Base-by-base conservation (phyloP, 495 filamentous ascomycete genomes). In the Penicillium atrosanguineum region DNA sequence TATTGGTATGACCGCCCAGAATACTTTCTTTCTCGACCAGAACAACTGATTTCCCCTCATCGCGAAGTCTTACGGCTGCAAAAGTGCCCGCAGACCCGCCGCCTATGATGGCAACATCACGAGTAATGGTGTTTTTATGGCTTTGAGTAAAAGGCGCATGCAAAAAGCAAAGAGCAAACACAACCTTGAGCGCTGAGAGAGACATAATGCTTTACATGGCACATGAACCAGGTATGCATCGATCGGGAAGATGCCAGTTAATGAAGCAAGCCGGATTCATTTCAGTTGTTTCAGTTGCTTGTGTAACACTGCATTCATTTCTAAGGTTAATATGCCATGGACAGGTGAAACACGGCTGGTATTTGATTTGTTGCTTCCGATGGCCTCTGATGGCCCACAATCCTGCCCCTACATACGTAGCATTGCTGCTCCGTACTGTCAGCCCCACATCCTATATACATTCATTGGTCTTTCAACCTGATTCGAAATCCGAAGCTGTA, bases 1-100 rank as follows among this genome's bases (percentile, higher is more conserved):
- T 82, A 9, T 79, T 63, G 6, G 65, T 68, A 50, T 82, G 77
- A 0, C 79, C 79, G 7, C 80, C 79, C 1, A 83, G 62, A 14
- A 40, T 44, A 16, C 42, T 48, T 31, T 75, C 63, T 50, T 57
- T 57, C 58, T 83, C 80, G 21, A 82, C 60, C 12, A 83, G 52
- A 14, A 75, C 60, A 9, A 80, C 61, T 0, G 58, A 66, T 46
- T 75, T 72, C 6, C 62, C 63, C 45, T 62, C 42, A 46, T 79
- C 69, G 6, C 52, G 54, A 0, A 83, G 67, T n/a, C 62, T 50
- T 26, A 81, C 54, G 0, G 78, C 74, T 0, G 74, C 59, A 53
- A 75, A 80, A 1, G 72, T 74, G 4, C 80, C 80, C 2, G 69
- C 52, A 19, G 77, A 63, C 8, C 80, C 80, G 20, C 78, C 79